phyloP scores from a whole-genome alignment of 2,329 filamentous ascomycete genomes.

The Ploettnerulaceae sp. region DNA sequence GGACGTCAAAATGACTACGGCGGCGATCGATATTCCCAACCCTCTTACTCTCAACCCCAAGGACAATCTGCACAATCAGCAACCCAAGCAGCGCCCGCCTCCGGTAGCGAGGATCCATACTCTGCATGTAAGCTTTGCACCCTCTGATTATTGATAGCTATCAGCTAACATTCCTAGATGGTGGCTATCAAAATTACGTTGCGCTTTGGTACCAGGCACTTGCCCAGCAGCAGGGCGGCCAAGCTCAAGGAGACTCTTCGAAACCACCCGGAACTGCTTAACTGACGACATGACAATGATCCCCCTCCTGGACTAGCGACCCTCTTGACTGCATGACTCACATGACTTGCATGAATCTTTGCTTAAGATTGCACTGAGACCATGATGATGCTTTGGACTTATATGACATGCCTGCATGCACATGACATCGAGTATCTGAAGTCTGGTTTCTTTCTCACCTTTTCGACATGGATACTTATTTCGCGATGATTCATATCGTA shows the following conservation, averaged over 20 bases:
- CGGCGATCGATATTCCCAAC: constrained; percentile 49
- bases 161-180: constrained; percentile 45
- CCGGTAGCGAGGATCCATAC: constrained; percentile 61
- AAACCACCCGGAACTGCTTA: constrained; percentile 39
- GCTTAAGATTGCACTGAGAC: constrained; percentile 32
- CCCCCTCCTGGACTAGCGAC: constrained; percentile 24
- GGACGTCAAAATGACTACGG: constrained; percentile 48
- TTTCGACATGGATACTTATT: background rate
- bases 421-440: constrained; percentile 26
- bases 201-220: constrained; percentile 75
- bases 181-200: constrained; percentile 76
- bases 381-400: constrained; percentile 30
- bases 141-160: background rate
- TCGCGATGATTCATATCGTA: background rate
- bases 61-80: constrained; percentile 41
- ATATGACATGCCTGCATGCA: constrained; percentile 34
- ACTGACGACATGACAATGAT: constrained; percentile 23
- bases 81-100: constrained; percentile 41
- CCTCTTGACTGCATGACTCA: constrained; percentile 32
- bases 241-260: constrained; percentile 30
- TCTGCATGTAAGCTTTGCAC: constrained; percentile 56
- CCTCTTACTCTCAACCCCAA: constrained; percentile 38
- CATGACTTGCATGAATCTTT: constrained; percentile 31
- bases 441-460: constrained; percentile 7
- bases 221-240: constrained; percentile 46